Evolutionary conservation across 179 eudicot genomes (phyloP).

Genomic region (Silene vulgaris): DNA sequence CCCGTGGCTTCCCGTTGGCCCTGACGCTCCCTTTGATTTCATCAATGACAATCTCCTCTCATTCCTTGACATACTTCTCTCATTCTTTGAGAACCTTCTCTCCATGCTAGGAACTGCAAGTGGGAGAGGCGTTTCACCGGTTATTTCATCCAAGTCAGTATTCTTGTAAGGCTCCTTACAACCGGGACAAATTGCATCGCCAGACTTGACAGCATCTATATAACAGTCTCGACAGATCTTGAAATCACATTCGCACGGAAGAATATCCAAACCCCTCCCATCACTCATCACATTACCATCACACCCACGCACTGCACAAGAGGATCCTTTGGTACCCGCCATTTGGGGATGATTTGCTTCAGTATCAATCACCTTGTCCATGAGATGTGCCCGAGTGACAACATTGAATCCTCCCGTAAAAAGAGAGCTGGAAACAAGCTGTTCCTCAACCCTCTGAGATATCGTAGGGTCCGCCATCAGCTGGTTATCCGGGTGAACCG

Average conservation of each 20-base stretch:
- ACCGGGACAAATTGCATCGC: conserved; percentile 62
- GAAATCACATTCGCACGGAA: conserved; percentile 79
- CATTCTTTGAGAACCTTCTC: conserved; percentile 54
- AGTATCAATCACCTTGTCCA: conserved; percentile 83
- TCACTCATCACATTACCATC: conserved; percentile 54
- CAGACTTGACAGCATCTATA: conserved; percentile 58
- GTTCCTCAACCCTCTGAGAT: conserved; percentile 77
- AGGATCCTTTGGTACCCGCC: conserved; percentile 81
- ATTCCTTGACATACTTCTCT: conserved; percentile 72
- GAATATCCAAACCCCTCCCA: conserved; percentile 60
- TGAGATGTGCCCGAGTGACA: conserved; percentile 69
- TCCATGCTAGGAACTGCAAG: conserved; percentile 48
- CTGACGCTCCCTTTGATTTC: conserved; percentile 61
- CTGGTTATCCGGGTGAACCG: conserved; percentile 59
- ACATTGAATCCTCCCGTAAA: conserved; percentile 81
- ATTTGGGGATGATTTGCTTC: conserved; percentile 73
- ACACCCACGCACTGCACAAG: conserved; percentile 38
- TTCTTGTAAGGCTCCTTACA: conserved; percentile 77
- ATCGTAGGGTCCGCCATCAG: conserved; percentile 58
- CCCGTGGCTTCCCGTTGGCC: conserved; percentile 53
- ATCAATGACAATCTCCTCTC: conserved; percentile 75
- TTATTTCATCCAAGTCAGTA: conserved; percentile 43
- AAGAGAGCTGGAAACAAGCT: conserved; percentile 68
- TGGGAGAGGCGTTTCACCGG: conserved; percentile 35
- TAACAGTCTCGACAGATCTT: conserved; percentile 87